These are phyloP conservation scores for Microbotryum lychnidis-dioicae DNA, from an alignment of 1,284 basidiomycete species.

Conservation along the genomic window DNA sequence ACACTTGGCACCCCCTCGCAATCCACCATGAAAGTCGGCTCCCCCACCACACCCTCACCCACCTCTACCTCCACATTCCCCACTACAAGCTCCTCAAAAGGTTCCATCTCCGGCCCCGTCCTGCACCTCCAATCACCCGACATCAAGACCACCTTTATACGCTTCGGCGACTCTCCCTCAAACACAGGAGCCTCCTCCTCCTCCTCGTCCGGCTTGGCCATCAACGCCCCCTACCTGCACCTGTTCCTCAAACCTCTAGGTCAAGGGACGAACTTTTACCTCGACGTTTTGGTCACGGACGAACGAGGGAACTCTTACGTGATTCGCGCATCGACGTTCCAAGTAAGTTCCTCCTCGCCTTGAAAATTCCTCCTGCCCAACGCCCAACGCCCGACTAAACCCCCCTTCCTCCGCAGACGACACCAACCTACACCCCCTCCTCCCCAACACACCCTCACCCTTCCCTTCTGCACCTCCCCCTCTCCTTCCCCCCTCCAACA, in stretches of 20 bases:
- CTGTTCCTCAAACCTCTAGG: conserved; percentile 19
- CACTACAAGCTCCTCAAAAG: not conserved
- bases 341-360: conserved; percentile 6
- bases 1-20: not conserved
- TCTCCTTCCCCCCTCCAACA: conserved; percentile 15
- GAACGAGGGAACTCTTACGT: not conserved
- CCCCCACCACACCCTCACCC: not conserved
- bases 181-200: not conserved
- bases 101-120: conserved; percentile 1
- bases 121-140: conserved; percentile 26
- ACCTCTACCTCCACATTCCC: too few species aligned
- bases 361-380: not conserved
- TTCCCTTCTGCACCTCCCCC: conserved; percentile 16
- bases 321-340: conserved; percentile 17
- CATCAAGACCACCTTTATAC: conserved; percentile 10
- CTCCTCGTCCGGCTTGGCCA: conserved; percentile 5
- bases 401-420: too few species aligned
- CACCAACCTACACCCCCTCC: not conserved
- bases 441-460: not conserved
- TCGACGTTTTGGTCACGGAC: conserved; percentile 18
- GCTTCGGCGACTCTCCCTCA: conserved; percentile 2
- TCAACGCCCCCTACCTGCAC: conserved; percentile 13
- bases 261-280: conserved; percentile 10
- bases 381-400: not conserved
- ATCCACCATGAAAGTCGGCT: not conserved